Conservation (phyloP, 306 rosid species). For the Elaeagnus macrophylla region DNA sequence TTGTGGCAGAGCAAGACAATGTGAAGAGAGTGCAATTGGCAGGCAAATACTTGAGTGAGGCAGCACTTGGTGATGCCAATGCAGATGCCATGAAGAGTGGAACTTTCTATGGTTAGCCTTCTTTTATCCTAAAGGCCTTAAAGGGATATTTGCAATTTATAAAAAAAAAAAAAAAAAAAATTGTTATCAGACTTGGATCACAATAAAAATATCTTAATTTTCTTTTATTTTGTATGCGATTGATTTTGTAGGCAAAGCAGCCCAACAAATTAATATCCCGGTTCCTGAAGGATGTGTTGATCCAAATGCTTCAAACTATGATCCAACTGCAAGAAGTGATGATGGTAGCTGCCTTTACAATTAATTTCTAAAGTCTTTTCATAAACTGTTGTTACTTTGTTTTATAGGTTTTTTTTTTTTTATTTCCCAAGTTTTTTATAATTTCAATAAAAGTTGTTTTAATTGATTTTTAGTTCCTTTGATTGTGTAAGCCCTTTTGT, state of each 20-base stretch:
- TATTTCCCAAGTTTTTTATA: no score
- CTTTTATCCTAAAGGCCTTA: not conserved
- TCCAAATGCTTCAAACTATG: constrained; percentile 27
- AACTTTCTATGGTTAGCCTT: constrained; percentile 29
- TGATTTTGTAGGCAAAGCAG: constrained; percentile 38
- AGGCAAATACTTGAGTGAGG: constrained; percentile 34
- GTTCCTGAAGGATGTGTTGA: constrained; percentile 43
- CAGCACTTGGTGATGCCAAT: constrained; percentile 49
- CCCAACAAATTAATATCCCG: constrained; percentile 33
- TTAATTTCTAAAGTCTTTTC: no score
- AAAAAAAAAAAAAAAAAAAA: no score
- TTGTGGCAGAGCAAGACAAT: constrained; percentile 42
- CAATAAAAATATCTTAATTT: not conserved
- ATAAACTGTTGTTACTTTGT: no score
- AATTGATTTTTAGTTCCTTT: no score
- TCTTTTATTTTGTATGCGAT: constrained; percentile 3
- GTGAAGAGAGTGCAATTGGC: constrained; percentile 49
- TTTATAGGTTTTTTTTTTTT: no score
- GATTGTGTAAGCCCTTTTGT: no score
- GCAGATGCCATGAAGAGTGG: constrained; percentile 27
- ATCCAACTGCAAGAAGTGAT: constrained; percentile 35
- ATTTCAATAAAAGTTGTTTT: no score
- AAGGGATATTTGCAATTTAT: no score
- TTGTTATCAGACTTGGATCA: no score
- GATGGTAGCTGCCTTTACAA: constrained; percentile 23